These are phyloP conservation scores for Aspergillus sp. DNA, from an alignment of 2,329 filamentous ascomycete genomes.

Conservation along the genomic window DNA sequence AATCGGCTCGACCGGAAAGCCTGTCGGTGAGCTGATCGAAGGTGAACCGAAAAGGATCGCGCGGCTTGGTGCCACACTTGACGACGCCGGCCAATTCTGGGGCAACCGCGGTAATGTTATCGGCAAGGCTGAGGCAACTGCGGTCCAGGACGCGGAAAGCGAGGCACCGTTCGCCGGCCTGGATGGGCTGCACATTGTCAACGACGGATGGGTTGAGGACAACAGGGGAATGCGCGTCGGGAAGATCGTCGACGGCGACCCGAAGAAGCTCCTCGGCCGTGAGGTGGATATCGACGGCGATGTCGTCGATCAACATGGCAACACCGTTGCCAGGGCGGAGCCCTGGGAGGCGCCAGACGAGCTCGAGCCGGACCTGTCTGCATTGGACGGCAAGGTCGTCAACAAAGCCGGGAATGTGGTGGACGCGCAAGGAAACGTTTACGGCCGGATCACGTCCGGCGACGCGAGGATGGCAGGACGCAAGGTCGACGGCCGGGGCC, in stretches of 20 bases:
- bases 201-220: slow-evolving; percentile 42
- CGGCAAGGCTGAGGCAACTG: slow-evolving; percentile 45
- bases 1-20: slow-evolving; percentile 36
- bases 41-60: slow-evolving; percentile 55
- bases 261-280: slow-evolving; percentile 50
- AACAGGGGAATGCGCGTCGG: slow-evolving; percentile 41
- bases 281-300: slow-evolving; percentile 55
- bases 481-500: slow-evolving; percentile 54
- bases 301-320: slow-evolving; percentile 53
- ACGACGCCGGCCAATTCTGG: slow-evolving; percentile 55
- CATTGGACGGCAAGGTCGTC: slow-evolving; percentile 52
- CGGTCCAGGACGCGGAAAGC: slow-evolving; percentile 28
- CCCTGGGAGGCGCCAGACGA: slow-evolving; percentile 44
- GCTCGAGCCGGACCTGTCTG: slow-evolving; percentile 43
- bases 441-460: slow-evolving; percentile 50
- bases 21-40: slow-evolving; percentile 50
- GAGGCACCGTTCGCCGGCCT: slow-evolving; percentile 38
- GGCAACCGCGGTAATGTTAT: slow-evolving; percentile 56
- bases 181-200: slow-evolving; percentile 38
- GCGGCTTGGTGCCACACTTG: slow-evolving; percentile 31
- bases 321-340: slow-evolving; percentile 50
- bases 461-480: slow-evolving; percentile 50
- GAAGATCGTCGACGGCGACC: slow-evolving; percentile 48
- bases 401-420: slow-evolving; percentile 57
- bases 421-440: slow-evolving; percentile 48